phyloP scores from a whole-genome alignment of 257 asterid species.

The Solanum arcanum region DNA sequence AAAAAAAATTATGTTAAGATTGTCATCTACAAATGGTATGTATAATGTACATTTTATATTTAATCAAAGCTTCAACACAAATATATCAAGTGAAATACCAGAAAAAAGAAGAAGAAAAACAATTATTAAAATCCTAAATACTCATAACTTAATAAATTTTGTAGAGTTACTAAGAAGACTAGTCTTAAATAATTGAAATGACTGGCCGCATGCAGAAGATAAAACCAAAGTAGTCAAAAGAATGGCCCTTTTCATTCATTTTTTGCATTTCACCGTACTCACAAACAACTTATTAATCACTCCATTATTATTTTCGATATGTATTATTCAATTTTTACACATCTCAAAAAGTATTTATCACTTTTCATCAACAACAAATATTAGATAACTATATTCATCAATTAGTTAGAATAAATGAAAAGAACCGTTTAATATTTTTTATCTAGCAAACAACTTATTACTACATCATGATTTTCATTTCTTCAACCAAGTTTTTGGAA shows the following conservation, averaged over 20 bases:
- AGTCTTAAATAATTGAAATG: not conserved
- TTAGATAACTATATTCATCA: not conserved
- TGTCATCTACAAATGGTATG: no score
- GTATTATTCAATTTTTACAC: not conserved
- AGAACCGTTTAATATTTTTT: no score
- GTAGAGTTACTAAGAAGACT: not conserved
- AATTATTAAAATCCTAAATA: no score
- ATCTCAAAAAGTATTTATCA: no score
- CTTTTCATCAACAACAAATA: no score
- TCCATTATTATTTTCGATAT: no score
- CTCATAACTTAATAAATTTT: not conserved
- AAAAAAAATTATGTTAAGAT: not conserved
- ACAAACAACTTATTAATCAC: not conserved
- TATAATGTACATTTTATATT: no score
- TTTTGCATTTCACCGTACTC: not conserved
- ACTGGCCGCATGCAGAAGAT: not conserved
- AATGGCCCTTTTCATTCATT: not conserved
- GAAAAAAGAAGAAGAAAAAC: no score
- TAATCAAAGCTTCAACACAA: no score
- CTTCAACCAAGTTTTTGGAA: not conserved
- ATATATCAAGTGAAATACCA: rapidly evolving
- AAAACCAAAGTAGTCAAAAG: not conserved
- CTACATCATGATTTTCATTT: not conserved
- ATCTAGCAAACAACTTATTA: not conserved
- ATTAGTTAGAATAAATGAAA: not conserved